Evolutionary conservation across 2,329 filamentous ascomycete species (phyloP).

Genomic region (Trichoderma asperellum): DNA sequence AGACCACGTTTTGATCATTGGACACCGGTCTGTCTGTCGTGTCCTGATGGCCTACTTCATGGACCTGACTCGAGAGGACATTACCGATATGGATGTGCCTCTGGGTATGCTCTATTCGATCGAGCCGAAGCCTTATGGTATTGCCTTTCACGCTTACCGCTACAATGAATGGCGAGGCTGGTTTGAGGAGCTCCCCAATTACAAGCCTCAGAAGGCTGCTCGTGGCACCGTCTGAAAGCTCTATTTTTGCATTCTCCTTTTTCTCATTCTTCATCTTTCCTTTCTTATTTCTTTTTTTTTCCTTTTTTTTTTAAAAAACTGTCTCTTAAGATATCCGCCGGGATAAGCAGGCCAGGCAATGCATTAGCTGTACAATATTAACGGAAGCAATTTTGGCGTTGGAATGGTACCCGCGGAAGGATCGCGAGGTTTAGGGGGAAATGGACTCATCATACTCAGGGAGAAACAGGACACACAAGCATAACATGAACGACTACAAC

Average conservation of each 20-base stretch:
- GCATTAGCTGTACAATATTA: conserved; percentile 25
- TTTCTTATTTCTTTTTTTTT: background rate
- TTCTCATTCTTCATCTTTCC: background rate
- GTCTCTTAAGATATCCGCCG: conserved; percentile 17
- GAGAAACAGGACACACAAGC: conserved; percentile 20
- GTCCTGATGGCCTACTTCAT: conserved; percentile 97
- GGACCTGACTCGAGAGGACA: conserved; percentile 85
- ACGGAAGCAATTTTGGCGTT: conserved; percentile 25
- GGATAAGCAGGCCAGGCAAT: conserved; percentile 28
- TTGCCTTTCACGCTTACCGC: conserved; percentile 93
- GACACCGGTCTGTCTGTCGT: conserved; percentile 87
- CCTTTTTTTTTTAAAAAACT: background rate
- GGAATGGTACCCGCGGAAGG: conserved; percentile 14
- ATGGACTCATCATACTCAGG: background rate
- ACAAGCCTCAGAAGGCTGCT: conserved; percentile 66
- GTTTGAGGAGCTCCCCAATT: conserved; percentile 87
- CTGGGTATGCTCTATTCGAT: conserved; percentile 93
- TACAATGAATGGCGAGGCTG: conserved; percentile 78
- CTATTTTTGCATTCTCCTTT: background rate
- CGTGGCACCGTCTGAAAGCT: conserved; percentile 38
- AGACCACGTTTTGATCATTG: conserved; percentile 90
- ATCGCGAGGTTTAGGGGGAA: background rate
- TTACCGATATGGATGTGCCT: conserved; percentile 92
- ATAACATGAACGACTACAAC: conserved; percentile 1
- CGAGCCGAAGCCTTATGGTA: conserved; percentile 96